phyloP scores from a whole-genome alignment of 1,284 basidiomycete species.

The Porodaedalea pini region DNA sequence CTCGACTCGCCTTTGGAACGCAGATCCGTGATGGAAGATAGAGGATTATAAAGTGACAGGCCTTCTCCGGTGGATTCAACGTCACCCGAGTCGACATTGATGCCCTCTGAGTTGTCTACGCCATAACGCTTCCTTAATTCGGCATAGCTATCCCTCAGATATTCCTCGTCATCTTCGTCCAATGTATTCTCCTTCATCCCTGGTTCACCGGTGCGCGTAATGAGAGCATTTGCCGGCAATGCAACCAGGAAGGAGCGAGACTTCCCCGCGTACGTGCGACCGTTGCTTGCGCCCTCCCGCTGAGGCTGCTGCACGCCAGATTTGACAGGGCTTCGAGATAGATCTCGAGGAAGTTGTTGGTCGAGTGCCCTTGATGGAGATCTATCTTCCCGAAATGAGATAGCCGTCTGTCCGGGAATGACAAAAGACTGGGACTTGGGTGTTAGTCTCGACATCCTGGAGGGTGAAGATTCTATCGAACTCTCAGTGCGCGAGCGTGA shows the following conservation, averaged over 20 bases:
- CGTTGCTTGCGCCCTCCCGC: not conserved
- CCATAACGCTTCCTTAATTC: constrained; percentile 68
- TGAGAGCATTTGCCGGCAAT: constrained; percentile 27
- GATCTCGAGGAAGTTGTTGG: not conserved
- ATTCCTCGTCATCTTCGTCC: constrained; percentile 42
- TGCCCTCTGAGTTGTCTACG: constrained; percentile 65
- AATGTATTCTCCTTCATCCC: constrained; percentile 25
- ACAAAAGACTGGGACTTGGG: constrained; percentile 41
- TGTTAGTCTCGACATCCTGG: constrained; percentile 22
- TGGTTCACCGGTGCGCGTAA: constrained; percentile 22
- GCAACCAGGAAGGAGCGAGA: constrained; percentile 70
- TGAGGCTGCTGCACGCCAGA: constrained; percentile 15
- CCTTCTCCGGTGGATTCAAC: constrained; percentile 38
- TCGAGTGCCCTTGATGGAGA: not conserved
- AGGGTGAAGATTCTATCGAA: constrained; percentile 37
- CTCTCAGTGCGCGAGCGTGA: constrained; percentile 52
- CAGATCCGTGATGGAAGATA: constrained; percentile 76
- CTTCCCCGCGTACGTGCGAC: constrained; percentile 65
- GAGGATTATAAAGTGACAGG: constrained; percentile 56
- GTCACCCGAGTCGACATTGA: constrained; percentile 30
- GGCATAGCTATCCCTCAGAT: constrained; percentile 63
- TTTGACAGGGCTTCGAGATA: constrained; percentile 1
- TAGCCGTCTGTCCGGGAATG: constrained; percentile 22
- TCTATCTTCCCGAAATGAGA: constrained; percentile 18
- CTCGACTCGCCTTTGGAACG: constrained; percentile 74